These are phyloP conservation scores for Nasturtium officinale DNA, from an alignment of 345 rosid genomes.

Conservation along the genomic window DNA sequence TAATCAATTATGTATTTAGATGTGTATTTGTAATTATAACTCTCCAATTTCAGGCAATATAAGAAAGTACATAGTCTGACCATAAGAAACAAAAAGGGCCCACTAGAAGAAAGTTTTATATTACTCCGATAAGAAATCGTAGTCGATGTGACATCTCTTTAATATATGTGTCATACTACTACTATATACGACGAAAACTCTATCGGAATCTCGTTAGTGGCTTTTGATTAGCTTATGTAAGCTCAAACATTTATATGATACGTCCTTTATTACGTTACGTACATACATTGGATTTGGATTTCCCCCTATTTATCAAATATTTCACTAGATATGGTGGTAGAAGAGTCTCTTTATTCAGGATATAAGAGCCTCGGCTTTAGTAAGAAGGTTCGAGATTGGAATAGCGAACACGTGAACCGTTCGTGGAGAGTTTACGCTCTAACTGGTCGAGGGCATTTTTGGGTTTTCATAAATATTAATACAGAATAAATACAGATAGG, in stretches of 20 bases:
- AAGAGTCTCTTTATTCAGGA: neutral
- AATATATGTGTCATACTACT: neutral
- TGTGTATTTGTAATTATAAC: neutral
- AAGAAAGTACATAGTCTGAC: neutral
- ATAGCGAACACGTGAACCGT: neutral
- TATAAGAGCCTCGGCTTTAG: neutral
- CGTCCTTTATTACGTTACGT: neutral
- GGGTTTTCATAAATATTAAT: neutral
- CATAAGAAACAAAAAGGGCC: neutral
- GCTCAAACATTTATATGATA: neutral
- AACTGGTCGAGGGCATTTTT: neutral
- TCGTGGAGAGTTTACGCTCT: neutral
- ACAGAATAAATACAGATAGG: neutral
- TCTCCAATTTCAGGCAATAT: neutral
- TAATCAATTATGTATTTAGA: too few species aligned
- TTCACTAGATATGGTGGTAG: neutral
- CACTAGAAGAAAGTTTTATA: neutral
- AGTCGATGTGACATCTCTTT: constrained; percentile 13
- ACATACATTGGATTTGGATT: neutral
- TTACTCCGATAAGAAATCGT: constrained; percentile 1
- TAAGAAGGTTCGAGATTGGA: neutral
- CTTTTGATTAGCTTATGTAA: constrained; percentile 18
- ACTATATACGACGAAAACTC: constrained; percentile 1
- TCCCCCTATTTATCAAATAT: neutral
- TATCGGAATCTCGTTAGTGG: constrained; percentile 6